Base-by-base conservation (phyloP, 371 early-diverging fungal species). In the Mortierella sp. region DNA sequence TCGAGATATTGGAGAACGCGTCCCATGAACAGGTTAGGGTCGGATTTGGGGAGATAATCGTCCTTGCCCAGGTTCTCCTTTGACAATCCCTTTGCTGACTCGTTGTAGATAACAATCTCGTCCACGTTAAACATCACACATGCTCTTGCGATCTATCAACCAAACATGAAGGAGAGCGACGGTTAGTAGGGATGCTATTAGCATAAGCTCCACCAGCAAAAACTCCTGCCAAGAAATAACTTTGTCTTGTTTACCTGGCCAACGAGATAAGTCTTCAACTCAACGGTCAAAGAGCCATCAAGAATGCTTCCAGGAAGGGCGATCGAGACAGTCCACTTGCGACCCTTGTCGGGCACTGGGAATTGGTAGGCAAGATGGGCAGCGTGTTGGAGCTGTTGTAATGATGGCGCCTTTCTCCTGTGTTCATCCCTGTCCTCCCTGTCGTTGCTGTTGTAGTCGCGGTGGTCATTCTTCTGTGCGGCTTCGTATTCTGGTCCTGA, bases 301-400 rank as follows among this genome's bases (percentile, higher is more conserved):
- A 95, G 85, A 24, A 95, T 92, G 31, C 93, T 93, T 19, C 93
- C 92, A 3, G 96, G 95, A 61, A 95, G 83, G 10, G 96, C 96
- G 21, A 95, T 84, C 50, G 92, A 93, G 46, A 94, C 91, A 3
- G 95, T 95, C 79, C 93, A 93, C 44, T 79, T 81, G 44, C 92
- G 88, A 53, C 89, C 83, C 53, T 87, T 86, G 67, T 83, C 73
- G 10, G 80, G 81, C 24, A 82, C 74, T 31, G 81, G 71, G 69
- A 78, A 73, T 71, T 80, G 77, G n/a, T 70, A 82, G 10, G 87
- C 77, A 43, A 78, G 43, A 28, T 80, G 72, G n/a, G 80, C 77
- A n/a, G 80, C 72, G 73, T 88, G 82, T 43, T 81, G 87, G 19
- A 78, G 78, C 72, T 87, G 81, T 50, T 87, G 83, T 57, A 87